A percentile compares a stretch with the other conserved stretches of the same genome.
Conservation (phyloP, 2,329 filamentous ascomycete genomes). For the Trichoderma citrinoviride region DNA sequence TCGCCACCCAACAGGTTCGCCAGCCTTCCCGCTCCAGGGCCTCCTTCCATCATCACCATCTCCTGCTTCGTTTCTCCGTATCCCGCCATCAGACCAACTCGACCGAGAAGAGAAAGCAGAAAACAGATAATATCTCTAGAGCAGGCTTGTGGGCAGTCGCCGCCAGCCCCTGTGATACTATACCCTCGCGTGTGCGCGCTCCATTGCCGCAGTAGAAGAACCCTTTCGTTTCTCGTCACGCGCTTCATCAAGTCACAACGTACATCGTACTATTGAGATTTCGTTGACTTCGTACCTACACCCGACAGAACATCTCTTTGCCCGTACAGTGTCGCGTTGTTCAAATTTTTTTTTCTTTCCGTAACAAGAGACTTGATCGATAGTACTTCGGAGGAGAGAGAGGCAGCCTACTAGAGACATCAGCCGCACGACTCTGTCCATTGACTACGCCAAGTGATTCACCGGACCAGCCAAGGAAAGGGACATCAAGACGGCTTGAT, state of each 20-base stretch:
- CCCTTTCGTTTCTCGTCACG: conserved; percentile 21
- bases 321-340: conserved; percentile 22
- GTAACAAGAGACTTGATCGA: conserved; percentile 22
- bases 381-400: conserved; percentile 18
- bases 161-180: conserved; percentile 22
- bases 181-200: conserved; percentile 21
- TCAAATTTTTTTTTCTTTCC: background rate
- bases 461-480: conserved; percentile 3
- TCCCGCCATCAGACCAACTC: background rate
- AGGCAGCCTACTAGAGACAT: conserved; percentile 12
- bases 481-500: conserved; percentile 6
- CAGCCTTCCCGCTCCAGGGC: conserved; percentile 5
- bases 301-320: conserved; percentile 13
- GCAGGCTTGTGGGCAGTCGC: conserved; percentile 17
- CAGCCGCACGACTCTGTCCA: conserved; percentile 13
- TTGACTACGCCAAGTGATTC: conserved; percentile 23
- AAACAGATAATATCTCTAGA: conserved; percentile 6
- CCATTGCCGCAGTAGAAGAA: conserved; percentile 27
- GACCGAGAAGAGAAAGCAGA: conserved; percentile 6
- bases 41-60: conserved; percentile 1
- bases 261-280: conserved; percentile 25
- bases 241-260: conserved; percentile 20
- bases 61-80: conserved; percentile 4
- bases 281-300: conserved; percentile 23
- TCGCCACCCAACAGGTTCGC: conserved; percentile 1